Percentiles rank a stretch among this genome's conserved stretches.
Evolutionary conservation across 768 basidiomycete species (phyloP).

Genomic region (Suillus variegatus): DNA sequence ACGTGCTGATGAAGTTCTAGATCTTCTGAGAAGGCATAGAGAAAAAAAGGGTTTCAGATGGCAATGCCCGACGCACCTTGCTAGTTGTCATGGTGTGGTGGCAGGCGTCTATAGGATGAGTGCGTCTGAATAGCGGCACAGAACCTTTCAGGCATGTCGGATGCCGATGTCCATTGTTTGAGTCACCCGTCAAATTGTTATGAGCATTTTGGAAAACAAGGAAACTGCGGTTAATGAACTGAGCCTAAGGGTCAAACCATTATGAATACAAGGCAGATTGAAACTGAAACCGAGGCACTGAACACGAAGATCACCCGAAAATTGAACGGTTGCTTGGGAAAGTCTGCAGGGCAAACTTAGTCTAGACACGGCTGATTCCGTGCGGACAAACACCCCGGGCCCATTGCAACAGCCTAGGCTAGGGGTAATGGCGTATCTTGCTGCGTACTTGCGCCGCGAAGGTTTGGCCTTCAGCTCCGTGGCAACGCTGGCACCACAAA

Average conservation of each 20-base stretch:
- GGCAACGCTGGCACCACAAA: background rate
- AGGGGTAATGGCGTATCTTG: background rate
- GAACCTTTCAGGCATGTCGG: slow-evolving; percentile 30
- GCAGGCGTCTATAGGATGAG: slow-evolving; percentile 10
- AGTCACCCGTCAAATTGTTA: slow-evolving; percentile 4
- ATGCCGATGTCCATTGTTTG: slow-evolving; percentile 13
- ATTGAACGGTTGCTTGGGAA: background rate
- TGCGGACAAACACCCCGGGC: background rate
- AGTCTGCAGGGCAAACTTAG: background rate
- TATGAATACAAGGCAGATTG: background rate
- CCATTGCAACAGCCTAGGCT: background rate
- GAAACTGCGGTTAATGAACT: background rate
- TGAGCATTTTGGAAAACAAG: background rate
- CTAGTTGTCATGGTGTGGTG: slow-evolving; percentile 1
- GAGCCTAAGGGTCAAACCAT: background rate
- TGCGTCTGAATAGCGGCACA: slow-evolving; percentile 27
- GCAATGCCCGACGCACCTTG: background rate
- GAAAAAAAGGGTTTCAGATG: background rate
- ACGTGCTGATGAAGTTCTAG: background rate
- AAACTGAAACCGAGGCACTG: background rate
- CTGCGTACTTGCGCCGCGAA: background rate
- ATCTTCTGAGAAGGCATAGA: background rate
- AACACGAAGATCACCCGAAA: background rate
- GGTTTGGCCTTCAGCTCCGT: background rate
- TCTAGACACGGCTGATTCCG: background rate